Evolutionary conservation across 2,329 filamentous ascomycete genomes (phyloP).

Genomic region (Torrubiella hemipterigena): DNA sequence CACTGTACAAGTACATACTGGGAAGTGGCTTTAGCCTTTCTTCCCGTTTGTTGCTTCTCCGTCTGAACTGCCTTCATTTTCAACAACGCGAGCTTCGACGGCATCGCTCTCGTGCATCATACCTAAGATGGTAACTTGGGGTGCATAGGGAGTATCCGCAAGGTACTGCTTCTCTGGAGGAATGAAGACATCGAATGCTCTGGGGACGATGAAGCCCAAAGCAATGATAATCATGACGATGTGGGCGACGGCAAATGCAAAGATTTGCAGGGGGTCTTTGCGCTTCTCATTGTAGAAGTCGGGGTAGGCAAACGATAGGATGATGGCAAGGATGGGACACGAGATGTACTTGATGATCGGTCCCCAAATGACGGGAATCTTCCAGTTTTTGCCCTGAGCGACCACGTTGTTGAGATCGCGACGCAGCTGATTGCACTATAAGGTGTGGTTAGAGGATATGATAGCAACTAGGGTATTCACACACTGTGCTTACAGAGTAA

Average conservation of each 20-base stretch:
- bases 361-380: slow-evolving; percentile 33
- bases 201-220: slow-evolving; percentile 30
- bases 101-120: not conserved
- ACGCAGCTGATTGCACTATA: slow-evolving; percentile 37
- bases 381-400: slow-evolving; percentile 36
- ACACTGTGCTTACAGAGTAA: slow-evolving; percentile 32
- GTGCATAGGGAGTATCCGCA: slow-evolving; percentile 3
- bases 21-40: too few relatives aligned
- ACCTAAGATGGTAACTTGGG: slow-evolving; percentile 3
- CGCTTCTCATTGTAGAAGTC: slow-evolving; percentile 21
- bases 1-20: too few relatives aligned
- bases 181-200: slow-evolving; percentile 33
- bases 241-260: slow-evolving; percentile 27
- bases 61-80: too few relatives aligned
- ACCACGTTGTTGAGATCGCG: slow-evolving; percentile 37
- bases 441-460: slow-evolving; percentile 2
- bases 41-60: too few relatives aligned
- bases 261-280: slow-evolving; percentile 28
- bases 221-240: slow-evolving; percentile 27
- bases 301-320: slow-evolving; percentile 33
- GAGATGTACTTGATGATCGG: slow-evolving; percentile 30
- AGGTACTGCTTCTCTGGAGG: slow-evolving; percentile 15
- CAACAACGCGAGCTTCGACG: not conserved
- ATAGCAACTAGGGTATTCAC: rapidly evolving
- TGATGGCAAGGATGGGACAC: slow-evolving; percentile 30